Conservation (phyloP, 1,284 basidiomycete species). For the Sphagnurus paluster region DNA sequence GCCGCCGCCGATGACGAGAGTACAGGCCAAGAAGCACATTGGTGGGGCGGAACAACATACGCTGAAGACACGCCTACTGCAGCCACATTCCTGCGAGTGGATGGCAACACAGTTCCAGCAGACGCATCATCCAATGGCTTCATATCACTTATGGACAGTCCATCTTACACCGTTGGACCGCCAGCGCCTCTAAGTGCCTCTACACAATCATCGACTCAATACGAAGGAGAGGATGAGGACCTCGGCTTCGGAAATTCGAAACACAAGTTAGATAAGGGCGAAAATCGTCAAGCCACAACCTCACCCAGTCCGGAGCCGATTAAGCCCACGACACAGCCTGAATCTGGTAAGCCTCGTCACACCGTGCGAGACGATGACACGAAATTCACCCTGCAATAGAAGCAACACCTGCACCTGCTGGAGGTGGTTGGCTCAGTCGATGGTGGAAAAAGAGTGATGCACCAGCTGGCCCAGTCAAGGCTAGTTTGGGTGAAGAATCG, state of each 20-base stretch:
- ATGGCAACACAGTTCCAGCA: slow-evolving; percentile 34
- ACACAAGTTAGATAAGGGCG: slow-evolving; percentile 33
- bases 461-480: slow-evolving; percentile 73
- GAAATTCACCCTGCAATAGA: slow-evolving; percentile 12
- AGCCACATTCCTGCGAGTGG: slow-evolving; percentile 57
- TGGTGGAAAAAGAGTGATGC: slow-evolving; percentile 64
- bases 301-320: slow-evolving; percentile 15
- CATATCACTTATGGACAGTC: slow-evolving; percentile 83
- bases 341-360: slow-evolving; percentile 34
- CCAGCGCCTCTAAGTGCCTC: slow-evolving; percentile 24
- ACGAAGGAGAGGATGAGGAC: slow-evolving; percentile 73
- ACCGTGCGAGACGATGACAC: not conserved
- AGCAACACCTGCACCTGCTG: slow-evolving; percentile 27
- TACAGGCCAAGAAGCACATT: slow-evolving; percentile 43
- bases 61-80: slow-evolving; percentile 70
- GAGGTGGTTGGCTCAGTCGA: slow-evolving; percentile 75
- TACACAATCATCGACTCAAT: slow-evolving; percentile 30
- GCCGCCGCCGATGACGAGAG: slow-evolving; percentile 35
- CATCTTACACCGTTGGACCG: slow-evolving; percentile 45
- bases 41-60: slow-evolving; percentile 62
- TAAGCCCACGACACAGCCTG: slow-evolving; percentile 28
- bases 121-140: slow-evolving; percentile 62
- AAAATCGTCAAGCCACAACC: slow-evolving; percentile 21
- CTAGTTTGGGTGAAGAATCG: slow-evolving; percentile 91
- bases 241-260: slow-evolving; percentile 86